Conservation (phyloP, 1,284 basidiomycete genomes). For the Dichomitus squalens region DNA sequence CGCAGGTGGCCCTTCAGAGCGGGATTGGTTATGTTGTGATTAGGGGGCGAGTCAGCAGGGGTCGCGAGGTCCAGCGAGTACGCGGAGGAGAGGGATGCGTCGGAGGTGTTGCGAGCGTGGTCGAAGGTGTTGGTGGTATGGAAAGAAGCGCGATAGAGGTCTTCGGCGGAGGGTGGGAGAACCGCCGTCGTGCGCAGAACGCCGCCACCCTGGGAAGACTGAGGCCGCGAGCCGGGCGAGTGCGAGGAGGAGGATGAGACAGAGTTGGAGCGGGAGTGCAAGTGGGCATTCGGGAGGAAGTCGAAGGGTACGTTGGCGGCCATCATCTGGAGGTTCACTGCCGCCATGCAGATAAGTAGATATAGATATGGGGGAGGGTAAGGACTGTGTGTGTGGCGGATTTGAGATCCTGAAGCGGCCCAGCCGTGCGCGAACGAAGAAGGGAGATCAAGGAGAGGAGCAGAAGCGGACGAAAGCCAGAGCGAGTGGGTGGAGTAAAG, state of each 20-base stretch:
- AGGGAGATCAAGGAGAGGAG: conserved; percentile 24
- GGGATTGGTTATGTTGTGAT: conserved; percentile 68
- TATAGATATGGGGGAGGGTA: conserved; percentile 32
- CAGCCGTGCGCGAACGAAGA: conserved; percentile 37
- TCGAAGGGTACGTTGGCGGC: conserved; percentile 66
- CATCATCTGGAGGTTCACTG: conserved; percentile 75
- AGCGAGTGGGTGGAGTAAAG: conserved; percentile 31
- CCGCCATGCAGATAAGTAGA: conserved; percentile 53
- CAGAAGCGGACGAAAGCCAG: conserved; percentile 25
- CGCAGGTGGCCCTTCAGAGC: conserved; percentile 73
- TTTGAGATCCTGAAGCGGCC: conserved; percentile 37
- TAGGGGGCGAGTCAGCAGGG: conserved; percentile 67
- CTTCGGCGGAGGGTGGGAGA: conserved; percentile 56
- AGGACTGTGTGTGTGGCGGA: conserved; percentile 29
- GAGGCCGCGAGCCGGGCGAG: conserved; percentile 71
- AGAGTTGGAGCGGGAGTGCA: conserved; percentile 76
- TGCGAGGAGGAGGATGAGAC: conserved; percentile 73
- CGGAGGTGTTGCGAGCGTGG: conserved; percentile 38
- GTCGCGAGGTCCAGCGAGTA: conserved; percentile 49
- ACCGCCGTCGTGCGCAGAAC: conserved; percentile 51
- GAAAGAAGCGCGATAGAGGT: conserved; percentile 67
- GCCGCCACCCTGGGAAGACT: conserved; percentile 66
- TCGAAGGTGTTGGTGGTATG: conserved; percentile 37
- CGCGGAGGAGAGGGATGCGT: conserved; percentile 44
- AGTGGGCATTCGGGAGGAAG: conserved; percentile 61